Conservation (phyloP, 768 basidiomycete genomes). For the Boletus pseudo-olivaceus region DNA sequence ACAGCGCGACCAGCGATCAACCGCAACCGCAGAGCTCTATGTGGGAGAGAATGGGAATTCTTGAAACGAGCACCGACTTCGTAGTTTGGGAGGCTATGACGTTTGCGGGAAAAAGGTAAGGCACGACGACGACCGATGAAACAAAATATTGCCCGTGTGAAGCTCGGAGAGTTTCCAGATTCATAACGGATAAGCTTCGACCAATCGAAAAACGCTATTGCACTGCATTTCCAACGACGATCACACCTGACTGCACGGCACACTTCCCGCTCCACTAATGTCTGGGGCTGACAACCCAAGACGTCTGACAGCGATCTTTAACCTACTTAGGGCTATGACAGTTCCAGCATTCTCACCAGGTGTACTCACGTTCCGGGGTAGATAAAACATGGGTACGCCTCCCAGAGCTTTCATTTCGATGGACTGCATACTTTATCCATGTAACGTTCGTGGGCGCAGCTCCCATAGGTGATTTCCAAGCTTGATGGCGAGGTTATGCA, state of each 20-base stretch:
- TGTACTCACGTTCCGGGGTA: slow-evolving; percentile 6
- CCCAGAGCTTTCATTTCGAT: background rate
- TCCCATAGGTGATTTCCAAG: background rate
- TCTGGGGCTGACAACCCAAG: background rate
- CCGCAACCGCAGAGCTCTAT: background rate
- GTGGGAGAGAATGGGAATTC: background rate
- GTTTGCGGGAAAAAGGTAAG: background rate
- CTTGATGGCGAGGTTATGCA: background rate
- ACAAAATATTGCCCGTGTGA: background rate
- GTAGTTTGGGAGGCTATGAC: background rate
- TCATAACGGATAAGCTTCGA: background rate
- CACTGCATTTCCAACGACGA: background rate
- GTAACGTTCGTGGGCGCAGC: background rate
- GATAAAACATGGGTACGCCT: background rate
- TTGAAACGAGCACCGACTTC: background rate
- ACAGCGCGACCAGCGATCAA: background rate
- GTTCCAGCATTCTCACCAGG: no score
- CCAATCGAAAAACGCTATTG: background rate
- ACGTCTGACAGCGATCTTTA: background rate
- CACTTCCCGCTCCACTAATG: background rate
- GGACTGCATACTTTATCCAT: background rate
- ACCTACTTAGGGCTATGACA: background rate
- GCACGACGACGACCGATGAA: background rate
- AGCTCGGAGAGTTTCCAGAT: background rate
- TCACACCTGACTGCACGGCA: background rate